Evolutionary conservation across 108 stramenopile genomes (phyloP).

Genomic region (Cyclotella cryptica): DNA sequence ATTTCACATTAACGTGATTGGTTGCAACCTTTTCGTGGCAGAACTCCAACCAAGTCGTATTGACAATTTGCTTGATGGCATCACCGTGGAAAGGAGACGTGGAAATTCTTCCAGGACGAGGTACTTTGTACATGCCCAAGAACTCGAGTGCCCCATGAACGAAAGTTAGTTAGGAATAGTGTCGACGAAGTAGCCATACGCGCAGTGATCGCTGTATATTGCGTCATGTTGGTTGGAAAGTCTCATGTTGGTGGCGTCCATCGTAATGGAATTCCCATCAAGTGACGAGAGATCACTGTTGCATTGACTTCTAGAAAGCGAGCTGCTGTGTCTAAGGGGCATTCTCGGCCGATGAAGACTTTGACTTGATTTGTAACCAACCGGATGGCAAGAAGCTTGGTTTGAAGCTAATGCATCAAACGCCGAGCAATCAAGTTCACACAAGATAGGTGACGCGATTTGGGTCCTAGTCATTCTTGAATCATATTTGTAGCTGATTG

Average conservation of each 20-base stretch:
- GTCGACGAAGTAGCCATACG: slow-evolving; percentile 15
- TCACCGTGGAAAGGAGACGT: background rate
- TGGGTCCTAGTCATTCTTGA: background rate
- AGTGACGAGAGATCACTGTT: slow-evolving; percentile 12
- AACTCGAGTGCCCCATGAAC: background rate
- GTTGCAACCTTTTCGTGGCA: background rate
- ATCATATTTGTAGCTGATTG: background rate
- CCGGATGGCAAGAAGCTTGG: background rate
- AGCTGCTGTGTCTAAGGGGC: background rate
- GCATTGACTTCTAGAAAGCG: slow-evolving; percentile 16
- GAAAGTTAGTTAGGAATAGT: background rate
- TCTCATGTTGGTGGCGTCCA: background rate
- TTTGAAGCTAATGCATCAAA: slow-evolving; percentile 5
- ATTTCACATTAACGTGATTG: too few relatives aligned
- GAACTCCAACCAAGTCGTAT: background rate
- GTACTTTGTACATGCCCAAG: background rate
- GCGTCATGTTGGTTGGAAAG: background rate
- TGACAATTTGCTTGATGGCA: too few relatives aligned
- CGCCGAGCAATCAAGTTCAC: slow-evolving; percentile 11
- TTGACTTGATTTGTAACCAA: background rate
- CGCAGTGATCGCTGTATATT: background rate
- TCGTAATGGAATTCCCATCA: background rate
- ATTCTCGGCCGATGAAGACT: background rate
- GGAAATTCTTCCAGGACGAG: background rate
- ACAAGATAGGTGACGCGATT: background rate